A percentile compares a stretch with the other conserved stretches of the same genome.
phyloP scores from a whole-genome alignment of 768 basidiomycete species.

The Termitomyces sp. region DNA sequence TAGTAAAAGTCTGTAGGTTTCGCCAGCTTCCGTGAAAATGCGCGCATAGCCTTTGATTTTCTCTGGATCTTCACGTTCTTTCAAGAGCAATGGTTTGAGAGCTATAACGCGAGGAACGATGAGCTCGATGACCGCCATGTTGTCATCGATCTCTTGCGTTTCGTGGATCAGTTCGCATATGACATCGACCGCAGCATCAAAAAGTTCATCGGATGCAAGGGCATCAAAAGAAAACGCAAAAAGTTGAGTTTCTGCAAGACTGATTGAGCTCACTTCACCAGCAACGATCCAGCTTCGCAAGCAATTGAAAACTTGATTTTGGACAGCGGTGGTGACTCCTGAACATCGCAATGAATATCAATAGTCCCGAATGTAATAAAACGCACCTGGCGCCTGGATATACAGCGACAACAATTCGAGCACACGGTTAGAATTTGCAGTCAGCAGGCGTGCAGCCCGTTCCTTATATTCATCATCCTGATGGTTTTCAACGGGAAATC shows the following conservation, averaged over 20 bases:
- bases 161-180: slow-evolving; percentile 96
- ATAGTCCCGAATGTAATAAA: not conserved
- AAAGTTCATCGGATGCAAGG: slow-evolving; percentile 77
- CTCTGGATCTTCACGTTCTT: slow-evolving; percentile 73
- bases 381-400: slow-evolving; percentile 78
- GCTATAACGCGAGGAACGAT: slow-evolving; percentile 85
- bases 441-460: slow-evolving; percentile 55
- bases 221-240: slow-evolving; percentile 83
- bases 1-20: slow-evolving; percentile 87
- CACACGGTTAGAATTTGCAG: slow-evolving; percentile 65
- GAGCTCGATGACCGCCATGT: slow-evolving; percentile 81
- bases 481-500: slow-evolving; percentile 21
- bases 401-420: slow-evolving; percentile 83
- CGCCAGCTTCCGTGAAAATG: slow-evolving; percentile 95
- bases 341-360: not conserved
- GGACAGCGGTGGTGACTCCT: slow-evolving; percentile 82
- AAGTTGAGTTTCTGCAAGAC: slow-evolving; percentile 71
- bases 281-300: slow-evolving; percentile 84
- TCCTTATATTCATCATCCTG: slow-evolving; percentile 76
- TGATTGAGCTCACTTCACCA: slow-evolving; percentile 68
- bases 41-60: slow-evolving; percentile 86
- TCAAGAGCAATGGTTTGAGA: slow-evolving; percentile 56
- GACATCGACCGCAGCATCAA: slow-evolving; percentile 88
- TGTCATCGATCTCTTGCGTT: slow-evolving; percentile 95
- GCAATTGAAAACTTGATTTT: slow-evolving; percentile 78